Evolutionary conservation across 1,284 basidiomycete species (phyloP).

Genomic region (Tilletia setariae): DNA sequence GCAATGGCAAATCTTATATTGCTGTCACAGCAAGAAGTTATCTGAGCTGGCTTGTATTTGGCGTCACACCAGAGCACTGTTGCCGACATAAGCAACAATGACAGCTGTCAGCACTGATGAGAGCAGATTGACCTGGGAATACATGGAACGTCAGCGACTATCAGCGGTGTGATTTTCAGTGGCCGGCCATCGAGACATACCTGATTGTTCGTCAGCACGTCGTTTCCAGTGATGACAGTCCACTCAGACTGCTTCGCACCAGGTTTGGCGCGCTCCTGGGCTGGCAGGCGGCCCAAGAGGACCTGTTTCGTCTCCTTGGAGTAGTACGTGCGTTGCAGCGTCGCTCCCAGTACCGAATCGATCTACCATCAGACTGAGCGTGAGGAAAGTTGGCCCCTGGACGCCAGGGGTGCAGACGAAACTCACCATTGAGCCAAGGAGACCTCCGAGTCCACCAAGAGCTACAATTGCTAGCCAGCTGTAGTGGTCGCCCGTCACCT

Average conservation of each 20-base stretch:
- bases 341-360: conserved; percentile 83
- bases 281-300: conserved; percentile 53
- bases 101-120: conserved; percentile 26
- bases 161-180: background rate
- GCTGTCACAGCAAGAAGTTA: too few species aligned
- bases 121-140: conserved; percentile 38
- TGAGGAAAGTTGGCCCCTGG: background rate
- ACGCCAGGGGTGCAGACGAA: conserved; percentile 1
- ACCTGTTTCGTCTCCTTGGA: conserved; percentile 66
- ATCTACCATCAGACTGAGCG: background rate
- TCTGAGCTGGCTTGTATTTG: too few species aligned
- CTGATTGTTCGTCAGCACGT: conserved; percentile 72
- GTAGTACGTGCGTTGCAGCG: conserved; percentile 77
- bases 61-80: conserved; percentile 12
- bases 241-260: conserved; percentile 51
- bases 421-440: conserved; percentile 37
- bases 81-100: conserved; percentile 26
- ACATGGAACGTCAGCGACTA: background rate
- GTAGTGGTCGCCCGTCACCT: conserved; percentile 61
- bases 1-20: too few species aligned
- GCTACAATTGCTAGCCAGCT: conserved; percentile 64
- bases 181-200: conserved; percentile 57
- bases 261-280: conserved; percentile 41
- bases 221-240: conserved; percentile 67
- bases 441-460: conserved; percentile 41